Base-by-base conservation (phyloP, 2,329 filamentous ascomycete species). In the Hymenoscyphus linearis region DNA sequence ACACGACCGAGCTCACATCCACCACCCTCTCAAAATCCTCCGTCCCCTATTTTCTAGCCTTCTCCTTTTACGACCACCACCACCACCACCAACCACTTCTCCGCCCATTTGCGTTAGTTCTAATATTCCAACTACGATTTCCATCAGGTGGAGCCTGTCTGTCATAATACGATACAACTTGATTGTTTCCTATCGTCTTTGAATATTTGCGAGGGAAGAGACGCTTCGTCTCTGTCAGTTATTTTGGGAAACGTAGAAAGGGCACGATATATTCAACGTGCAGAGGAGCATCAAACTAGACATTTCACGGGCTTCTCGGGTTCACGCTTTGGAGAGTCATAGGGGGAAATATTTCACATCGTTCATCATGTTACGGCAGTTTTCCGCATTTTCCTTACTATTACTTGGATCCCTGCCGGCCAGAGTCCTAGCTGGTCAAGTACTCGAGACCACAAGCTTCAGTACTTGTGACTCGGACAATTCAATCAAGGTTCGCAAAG, bases 401-500 rank as follows among this genome's bases (percentile, higher is more conserved):
- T 61, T 71, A 57, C 62, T 71, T 26, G 67, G 64, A 59, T 62
- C 62, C 55, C 66, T 73, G 60, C 65, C 70, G 62, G 68, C 61
- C 60, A 69, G 67, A 62, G 87, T 82, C 59, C 73, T 89, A 62
- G 90, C 84, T 60, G 81, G 78, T 64, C 86, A 93, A 68, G 79
- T 96, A 61, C 83, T 99, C 61, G 84, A 87, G 72, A 97, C 93
- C 26, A 84, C 83, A 65, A 90, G 92, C 62, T 96, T 95, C 77
- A 85, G 80, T 70, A 86, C 86, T 66, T 98, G 95, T 76, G 75
- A 80, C 34, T 69, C 82, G 69, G 76, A 83, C 68, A 71, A 79
- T 62, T 76, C 78, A 40, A 86, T 98, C 69, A 82, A 81, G 64
- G 87, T 97, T 59, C 80, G 91, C 67, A 86, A 82, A 68, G 79